A percentile compares a stretch with the other conserved stretches of the same genome.
phyloP scores from a whole-genome alignment of 192 early-diverging fungal genomes.

The Backusella sp. region DNA sequence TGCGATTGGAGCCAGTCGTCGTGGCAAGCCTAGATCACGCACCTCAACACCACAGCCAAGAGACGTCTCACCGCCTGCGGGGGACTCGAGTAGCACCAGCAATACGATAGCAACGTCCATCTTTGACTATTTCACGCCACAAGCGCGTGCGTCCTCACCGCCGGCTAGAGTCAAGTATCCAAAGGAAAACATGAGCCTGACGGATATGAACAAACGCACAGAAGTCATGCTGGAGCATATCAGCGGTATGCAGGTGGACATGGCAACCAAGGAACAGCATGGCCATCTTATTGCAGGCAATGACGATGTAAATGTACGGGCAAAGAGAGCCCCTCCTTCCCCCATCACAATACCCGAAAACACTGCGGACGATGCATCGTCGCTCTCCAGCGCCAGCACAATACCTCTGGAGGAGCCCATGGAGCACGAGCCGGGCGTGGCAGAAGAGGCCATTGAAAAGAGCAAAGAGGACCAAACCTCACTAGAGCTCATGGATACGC shows the following conservation, averaged over 20 bases:
- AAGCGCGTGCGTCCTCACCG: conserved; percentile 19
- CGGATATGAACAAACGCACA: conserved; percentile 65
- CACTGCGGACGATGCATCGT: conserved; percentile 10
- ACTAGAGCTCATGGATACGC: conserved; percentile 51
- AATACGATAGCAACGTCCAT: not conserved
- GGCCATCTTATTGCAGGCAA: not conserved
- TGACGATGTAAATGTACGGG: not conserved
- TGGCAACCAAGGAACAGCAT: conserved; percentile 23
- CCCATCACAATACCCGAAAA: conserved; percentile 8
- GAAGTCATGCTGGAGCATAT: conserved; percentile 66
- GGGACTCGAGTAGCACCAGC: not conserved
- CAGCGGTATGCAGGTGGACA: conserved; percentile 41
- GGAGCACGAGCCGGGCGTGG: not conserved
- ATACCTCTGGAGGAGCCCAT: conserved; percentile 26
- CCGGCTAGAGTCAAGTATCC: conserved; percentile 53
- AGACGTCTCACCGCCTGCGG: not conserved
- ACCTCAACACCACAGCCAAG: conserved; percentile 8
- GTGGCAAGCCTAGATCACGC: not conserved
- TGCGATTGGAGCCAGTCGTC: not conserved
- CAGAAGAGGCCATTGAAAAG: conserved; percentile 13
- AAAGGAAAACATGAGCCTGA: conserved; percentile 46
- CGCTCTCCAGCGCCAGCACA: conserved; percentile 33
- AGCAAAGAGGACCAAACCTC: conserved; percentile 21
- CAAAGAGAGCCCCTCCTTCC: not conserved
- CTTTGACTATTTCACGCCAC: not conserved